Evolutionary conservation across 192 early-diverging fungal genomes (phyloP), one percentile per base, ranked within the genome.

Genomic region (Coemansia interrupta): DNA sequence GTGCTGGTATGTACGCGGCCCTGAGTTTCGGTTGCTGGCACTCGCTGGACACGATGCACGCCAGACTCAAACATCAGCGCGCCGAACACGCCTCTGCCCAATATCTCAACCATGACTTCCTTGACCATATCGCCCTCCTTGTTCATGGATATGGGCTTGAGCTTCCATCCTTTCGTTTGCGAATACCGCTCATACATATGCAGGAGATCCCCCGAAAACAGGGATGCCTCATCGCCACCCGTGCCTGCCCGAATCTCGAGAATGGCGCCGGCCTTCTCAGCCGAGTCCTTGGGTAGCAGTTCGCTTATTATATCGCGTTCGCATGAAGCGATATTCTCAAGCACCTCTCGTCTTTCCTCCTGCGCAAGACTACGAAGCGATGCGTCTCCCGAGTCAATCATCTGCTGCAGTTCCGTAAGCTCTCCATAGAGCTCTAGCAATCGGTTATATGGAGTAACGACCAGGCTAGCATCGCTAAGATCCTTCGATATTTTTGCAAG

Each of bases 1-100:
- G 90, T 92, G 17, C 83, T 85, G 0, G 90, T 92, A 61, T 92
- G 90, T 6, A 87, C 82, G 10, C 90, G 80, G 28, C 90, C 90
- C 57, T 87, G 82, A 14, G 75, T 81, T 63, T 92, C 90, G 3
- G 90, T 92, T 6, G 81, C 83, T 6, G 90, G 90, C 12, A 92
- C 86, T 7, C 89, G 79, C 66, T 92, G 90, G 4, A 90, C 90
- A n/a, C 90, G 70, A 42, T 92, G 90, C 15, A 89, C 88, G 12
- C 90, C 90, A 1, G 89, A 86, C 76, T 92, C 90, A 62, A 85
- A 90, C 79, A 85, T 88, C 48, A 92, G 68, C 28, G 77, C 63
- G 29, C 89, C 86, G 69, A 92, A 90, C 44, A 90, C 90, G 44
- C 80, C 81, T 30, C 72, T 69, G 24, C 90, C 90, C 1, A 84